Conservation (phyloP, 495 filamentous ascomycete genomes). For the Aspergillus saccharolyticus region DNA sequence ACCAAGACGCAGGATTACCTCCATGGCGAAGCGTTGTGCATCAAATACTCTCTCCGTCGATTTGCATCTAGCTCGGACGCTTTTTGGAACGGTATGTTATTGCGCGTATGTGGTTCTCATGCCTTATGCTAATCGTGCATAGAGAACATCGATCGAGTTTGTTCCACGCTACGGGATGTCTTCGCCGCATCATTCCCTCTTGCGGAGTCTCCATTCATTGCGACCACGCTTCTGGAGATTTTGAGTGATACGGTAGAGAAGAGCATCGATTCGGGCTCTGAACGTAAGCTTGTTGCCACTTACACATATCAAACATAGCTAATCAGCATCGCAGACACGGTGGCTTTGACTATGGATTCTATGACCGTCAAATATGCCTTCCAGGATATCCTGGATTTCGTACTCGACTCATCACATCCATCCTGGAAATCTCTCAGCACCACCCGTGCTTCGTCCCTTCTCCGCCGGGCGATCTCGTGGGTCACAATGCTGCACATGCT, state of each 20-base stretch:
- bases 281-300: slow-evolving; percentile 20
- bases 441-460: slow-evolving; percentile 36
- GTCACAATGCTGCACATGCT: slow-evolving; percentile 27
- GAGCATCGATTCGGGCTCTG: slow-evolving; percentile 24
- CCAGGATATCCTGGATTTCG: slow-evolving; percentile 22
- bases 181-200: slow-evolving; percentile 26
- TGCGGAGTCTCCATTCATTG: slow-evolving; percentile 38
- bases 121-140: not conserved
- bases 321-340: slow-evolving; percentile 16
- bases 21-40: slow-evolving; percentile 57
- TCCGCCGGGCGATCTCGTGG: slow-evolving; percentile 38
- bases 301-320: not conserved
- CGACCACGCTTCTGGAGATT: slow-evolving; percentile 36
- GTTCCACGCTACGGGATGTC: slow-evolving; percentile 22
- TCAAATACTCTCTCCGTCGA: slow-evolving; percentile 44
- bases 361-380: slow-evolving; percentile 29
- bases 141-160: slow-evolving; percentile 29
- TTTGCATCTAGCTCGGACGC: slow-evolving; percentile 28
- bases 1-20: slow-evolving; percentile 51
- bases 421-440: slow-evolving; percentile 31
- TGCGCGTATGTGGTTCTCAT: not conserved
- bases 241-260: slow-evolving; percentile 37
- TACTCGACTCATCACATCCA: slow-evolving; percentile 27
- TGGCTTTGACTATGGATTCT: slow-evolving; percentile 19
- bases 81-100: slow-evolving; percentile 34